These are phyloP conservation scores for Globisporangium echinulatum DNA, from an alignment of 352 stramenopile genomes.

Conservation along the genomic window DNA sequence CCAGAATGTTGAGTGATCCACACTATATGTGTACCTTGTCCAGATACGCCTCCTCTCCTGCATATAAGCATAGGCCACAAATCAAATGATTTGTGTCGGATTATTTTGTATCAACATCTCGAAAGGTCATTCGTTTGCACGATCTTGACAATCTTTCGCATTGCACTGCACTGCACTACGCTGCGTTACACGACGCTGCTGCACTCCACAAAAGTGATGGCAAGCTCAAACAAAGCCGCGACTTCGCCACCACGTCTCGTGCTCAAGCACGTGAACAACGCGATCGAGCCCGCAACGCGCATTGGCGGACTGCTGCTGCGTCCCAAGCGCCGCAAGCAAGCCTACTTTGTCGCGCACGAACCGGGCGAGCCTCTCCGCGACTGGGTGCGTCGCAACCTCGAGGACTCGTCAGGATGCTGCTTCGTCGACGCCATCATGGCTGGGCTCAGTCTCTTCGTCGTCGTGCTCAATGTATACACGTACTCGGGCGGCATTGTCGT, in stretches of 20 bases:
- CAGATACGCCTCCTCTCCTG: too few relatives aligned
- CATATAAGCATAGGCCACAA: too few relatives aligned
- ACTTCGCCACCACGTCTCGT: neutral
- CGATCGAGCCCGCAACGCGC: constrained; percentile 15
- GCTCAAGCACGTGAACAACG: constrained; percentile 32
- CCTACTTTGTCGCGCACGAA: constrained; percentile 27
- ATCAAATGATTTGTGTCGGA: too few relatives aligned
- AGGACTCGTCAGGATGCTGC: constrained; percentile 49
- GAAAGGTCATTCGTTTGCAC: too few relatives aligned
- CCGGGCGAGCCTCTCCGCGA: constrained; percentile 45
- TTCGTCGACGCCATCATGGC: constrained; percentile 35
- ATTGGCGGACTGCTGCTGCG: constrained; percentile 27
- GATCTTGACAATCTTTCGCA: too few relatives aligned
- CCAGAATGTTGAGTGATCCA: too few relatives aligned
- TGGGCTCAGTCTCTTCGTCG: constrained; percentile 54
- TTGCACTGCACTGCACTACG: too few relatives aligned
- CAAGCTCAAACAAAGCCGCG: neutral
- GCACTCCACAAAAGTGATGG: neutral
- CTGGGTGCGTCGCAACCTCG: constrained; percentile 70
- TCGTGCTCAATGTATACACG: constrained; percentile 52
- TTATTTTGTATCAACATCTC: too few relatives aligned
- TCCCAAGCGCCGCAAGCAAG: constrained; percentile 23
- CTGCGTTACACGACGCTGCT: too few relatives aligned
- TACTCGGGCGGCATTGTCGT: constrained; percentile 48
- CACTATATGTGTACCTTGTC: too few relatives aligned